Evolutionary conservation across 202 grass and related monocot species (phyloP), one percentile per base, ranked within the genome.

Genomic region (Schoenoplectus tabernaemontani): DNA sequence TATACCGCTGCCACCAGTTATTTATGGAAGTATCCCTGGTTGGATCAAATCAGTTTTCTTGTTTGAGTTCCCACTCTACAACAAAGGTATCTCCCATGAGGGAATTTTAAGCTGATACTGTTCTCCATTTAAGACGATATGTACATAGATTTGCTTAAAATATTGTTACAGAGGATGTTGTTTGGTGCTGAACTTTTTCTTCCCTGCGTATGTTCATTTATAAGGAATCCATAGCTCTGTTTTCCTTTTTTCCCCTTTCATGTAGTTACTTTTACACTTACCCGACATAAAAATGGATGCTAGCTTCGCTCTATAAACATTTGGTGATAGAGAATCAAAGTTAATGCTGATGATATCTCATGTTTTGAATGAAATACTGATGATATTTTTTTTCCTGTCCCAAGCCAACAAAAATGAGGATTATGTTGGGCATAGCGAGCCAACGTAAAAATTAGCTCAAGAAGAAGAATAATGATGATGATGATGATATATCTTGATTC

Each of bases 41-140:
- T 98, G 96, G 96, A 90, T 98, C 85, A 98, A 95, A 85, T 74
- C 46, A 12, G 86, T 85, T 34, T 94, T 98, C 64, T 92, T 98
- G 59, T 85, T 95, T 9, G 96, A 98, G 88, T 88, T 98, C 0
- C 91, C 89, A 38, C 91, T 98, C 75, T 98, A 98, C 84, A 92
- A 86, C 75, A 86, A 66, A 83, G 92, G 81, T 9, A 86, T 84
- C 5, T 54, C 47, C 20, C 54, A 60, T 4, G 77, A 64, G 64
- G 23, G 59, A 64, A 30, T 64, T 50, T 80, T 80, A 47, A 64
- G 8, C 41, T 80, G 41, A 80, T 0, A n/a, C 16, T 39, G 24
- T 64, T 64, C 43, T 78, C 37, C 50, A 50, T 7, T 50, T 72
- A 46, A 63, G 24, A 64, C 9, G 28, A 74, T 53, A 74, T 74